phyloP scores from a whole-genome alignment of 192 early-diverging fungal genomes.

The Umbelopsis ramanniana region DNA sequence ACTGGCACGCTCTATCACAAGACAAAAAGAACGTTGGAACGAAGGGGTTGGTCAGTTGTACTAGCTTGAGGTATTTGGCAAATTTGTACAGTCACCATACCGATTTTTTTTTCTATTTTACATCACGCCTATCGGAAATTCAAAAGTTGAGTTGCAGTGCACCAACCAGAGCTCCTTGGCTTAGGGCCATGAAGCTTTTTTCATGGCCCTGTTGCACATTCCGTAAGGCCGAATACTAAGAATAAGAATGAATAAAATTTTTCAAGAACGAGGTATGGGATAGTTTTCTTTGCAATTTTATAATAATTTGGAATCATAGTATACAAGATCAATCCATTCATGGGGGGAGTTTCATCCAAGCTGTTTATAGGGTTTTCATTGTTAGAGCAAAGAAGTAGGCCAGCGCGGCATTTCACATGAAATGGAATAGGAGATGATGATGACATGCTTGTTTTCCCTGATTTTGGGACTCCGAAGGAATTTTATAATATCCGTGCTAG shows the following conservation, averaged over 20 bases:
- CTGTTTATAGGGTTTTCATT: conserved; percentile 24
- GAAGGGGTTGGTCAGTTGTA: too few relatives aligned
- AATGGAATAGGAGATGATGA: conserved; percentile 9
- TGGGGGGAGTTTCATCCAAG: neutral
- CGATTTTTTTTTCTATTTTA: neutral
- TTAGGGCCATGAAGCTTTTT: conserved; percentile 14
- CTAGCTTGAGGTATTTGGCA: too few relatives aligned
- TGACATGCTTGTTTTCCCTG: conserved; percentile 19
- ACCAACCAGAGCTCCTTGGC: conserved; percentile 20
- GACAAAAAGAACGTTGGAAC: too few relatives aligned
- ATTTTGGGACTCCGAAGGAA: conserved; percentile 1
- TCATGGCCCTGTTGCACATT: conserved; percentile 21
- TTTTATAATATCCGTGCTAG: conserved; percentile 11
- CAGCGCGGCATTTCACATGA: conserved; percentile 6
- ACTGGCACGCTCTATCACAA: too few relatives aligned
- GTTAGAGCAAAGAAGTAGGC: neutral
- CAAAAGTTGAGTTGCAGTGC: conserved; percentile 17
- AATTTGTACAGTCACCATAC: neutral
- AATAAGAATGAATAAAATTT: neutral
- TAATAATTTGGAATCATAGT: neutral
- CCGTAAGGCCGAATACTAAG: conserved; percentile 18
- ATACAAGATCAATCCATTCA: neutral
- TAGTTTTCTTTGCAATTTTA: neutral
- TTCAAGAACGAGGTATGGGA: neutral
- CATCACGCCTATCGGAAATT: conserved; percentile 15